These are phyloP conservation scores for Melastoma candidum DNA, from an alignment of 441 rosid species.

Conservation along the genomic window DNA sequence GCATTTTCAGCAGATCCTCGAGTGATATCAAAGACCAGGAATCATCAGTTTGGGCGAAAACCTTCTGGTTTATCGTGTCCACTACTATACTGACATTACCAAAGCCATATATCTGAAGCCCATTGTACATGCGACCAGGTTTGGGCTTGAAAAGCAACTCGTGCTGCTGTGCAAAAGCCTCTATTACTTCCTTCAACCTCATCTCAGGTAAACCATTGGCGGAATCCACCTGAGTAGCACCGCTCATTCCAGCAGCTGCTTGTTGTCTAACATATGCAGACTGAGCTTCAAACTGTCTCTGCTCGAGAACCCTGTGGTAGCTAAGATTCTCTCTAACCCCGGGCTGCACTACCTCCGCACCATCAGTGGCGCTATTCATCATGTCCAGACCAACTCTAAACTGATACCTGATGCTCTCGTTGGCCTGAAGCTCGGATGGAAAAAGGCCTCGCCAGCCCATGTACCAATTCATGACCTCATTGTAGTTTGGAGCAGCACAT, in stretches of 20 bases:
- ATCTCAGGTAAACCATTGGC: conserved; percentile 25
- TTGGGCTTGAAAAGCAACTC: conserved; percentile 71
- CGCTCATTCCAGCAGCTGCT: conserved; percentile 24
- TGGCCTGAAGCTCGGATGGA: conserved; percentile 74
- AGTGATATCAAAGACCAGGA: conserved; percentile 57
- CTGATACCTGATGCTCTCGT: conserved; percentile 63
- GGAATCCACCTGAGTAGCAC: conserved; percentile 26
- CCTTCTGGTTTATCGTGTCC: conserved; percentile 57
- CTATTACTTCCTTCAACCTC: conserved; percentile 76
- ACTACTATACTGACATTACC: conserved; percentile 67
- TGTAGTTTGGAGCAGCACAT: conserved; percentile 51
- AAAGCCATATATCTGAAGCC: conserved; percentile 80
- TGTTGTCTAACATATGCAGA: conserved; percentile 29
- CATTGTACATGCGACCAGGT: conserved; percentile 70
- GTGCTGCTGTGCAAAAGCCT: conserved; percentile 67
- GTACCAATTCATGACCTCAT: conserved; percentile 72
- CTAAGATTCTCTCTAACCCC: conserved; percentile 51
- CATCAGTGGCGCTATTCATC: conserved; percentile 70
- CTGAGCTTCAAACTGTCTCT: conserved; percentile 53
- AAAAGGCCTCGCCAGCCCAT: conserved; percentile 67
- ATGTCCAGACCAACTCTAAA: conserved; percentile 61
- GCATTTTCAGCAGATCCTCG: conserved; percentile 15
- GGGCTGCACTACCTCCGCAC: conserved; percentile 63
- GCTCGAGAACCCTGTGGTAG: conserved; percentile 47
- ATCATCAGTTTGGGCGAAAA: conserved; percentile 62